These are phyloP conservation scores for Starmerella apis DNA, from an alignment of 805 yeast genomes.

Conservation along the genomic window DNA sequence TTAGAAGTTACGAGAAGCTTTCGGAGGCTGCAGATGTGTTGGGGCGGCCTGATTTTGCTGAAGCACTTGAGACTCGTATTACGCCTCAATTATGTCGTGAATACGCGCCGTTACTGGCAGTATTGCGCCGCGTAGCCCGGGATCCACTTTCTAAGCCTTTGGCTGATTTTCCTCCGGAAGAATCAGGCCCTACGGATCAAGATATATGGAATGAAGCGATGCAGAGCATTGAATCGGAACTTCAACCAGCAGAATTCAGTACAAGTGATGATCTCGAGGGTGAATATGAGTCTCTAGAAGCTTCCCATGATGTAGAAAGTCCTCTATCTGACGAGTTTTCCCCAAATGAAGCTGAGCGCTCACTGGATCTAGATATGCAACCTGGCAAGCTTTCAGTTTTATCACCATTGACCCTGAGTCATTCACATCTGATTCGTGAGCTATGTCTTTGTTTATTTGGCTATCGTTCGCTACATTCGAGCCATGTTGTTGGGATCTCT, in stretches of 20 bases:
- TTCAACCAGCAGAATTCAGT: not conserved
- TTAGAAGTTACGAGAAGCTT: constrained; percentile 21
- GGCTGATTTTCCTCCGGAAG: constrained; percentile 5
- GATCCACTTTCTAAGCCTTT: constrained; percentile 12
- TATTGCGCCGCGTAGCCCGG: constrained; percentile 23
- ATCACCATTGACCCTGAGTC: not conserved
- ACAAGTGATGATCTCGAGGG: not conserved
- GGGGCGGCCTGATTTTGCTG: constrained; percentile 29
- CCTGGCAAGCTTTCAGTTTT: not conserved
- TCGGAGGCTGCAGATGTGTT: constrained; percentile 27
- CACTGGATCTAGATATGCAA: not conserved
- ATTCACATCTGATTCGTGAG: constrained; percentile 5
- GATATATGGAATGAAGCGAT: constrained; percentile 5
- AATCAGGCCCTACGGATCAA: not conserved
- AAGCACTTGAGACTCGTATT: constrained; percentile 24
- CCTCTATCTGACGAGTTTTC: not conserved
- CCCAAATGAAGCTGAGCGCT: not conserved
- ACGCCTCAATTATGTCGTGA: constrained; percentile 15
- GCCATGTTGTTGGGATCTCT: not conserved
- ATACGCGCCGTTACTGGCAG: constrained; percentile 21
- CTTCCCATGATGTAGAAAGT: no score
- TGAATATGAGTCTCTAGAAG: no score
- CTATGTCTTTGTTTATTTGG: not conserved
- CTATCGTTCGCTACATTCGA: not conserved
- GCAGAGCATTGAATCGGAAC: not conserved